These are phyloP conservation scores for Didymella lethalis DNA, from an alignment of 2,329 filamentous ascomycete genomes.

Conservation along the genomic window DNA sequence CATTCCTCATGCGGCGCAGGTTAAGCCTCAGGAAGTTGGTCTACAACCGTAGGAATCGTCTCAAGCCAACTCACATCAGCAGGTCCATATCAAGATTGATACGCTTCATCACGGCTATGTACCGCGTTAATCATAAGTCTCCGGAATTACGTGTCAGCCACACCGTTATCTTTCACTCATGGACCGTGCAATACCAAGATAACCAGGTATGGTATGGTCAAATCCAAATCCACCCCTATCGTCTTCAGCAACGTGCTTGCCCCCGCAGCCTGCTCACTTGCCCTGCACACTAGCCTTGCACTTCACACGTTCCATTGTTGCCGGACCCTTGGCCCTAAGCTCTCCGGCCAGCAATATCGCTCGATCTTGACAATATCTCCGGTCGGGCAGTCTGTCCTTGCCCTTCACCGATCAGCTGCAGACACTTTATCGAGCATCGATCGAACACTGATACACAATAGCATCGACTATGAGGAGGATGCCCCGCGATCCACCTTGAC, in stretches of 20 bases:
- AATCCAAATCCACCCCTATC: conserved; percentile 13
- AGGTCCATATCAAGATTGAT: background rate
- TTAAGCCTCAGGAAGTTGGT: conserved; percentile 2
- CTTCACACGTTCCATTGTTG: conserved; percentile 5
- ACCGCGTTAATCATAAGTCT: conserved; percentile 15
- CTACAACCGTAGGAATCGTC: background rate
- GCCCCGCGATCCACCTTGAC: background rate
- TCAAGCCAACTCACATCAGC: conserved; percentile 6
- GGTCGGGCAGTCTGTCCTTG: conserved; percentile 1
- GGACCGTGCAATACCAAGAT: conserved; percentile 17
- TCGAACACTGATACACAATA: background rate
- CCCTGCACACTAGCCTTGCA: background rate
- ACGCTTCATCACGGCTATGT: conserved; percentile 4
- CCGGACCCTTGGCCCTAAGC: background rate
- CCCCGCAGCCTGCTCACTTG: conserved; percentile 7
- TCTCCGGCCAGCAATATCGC: background rate
- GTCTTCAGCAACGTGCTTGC: conserved; percentile 2
- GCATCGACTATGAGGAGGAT: background rate
- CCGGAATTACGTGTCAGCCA: conserved; percentile 29
- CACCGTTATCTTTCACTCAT: conserved; percentile 26
- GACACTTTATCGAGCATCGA: conserved; percentile 6
- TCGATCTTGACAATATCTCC: conserved; percentile 1
- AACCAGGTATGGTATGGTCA: conserved; percentile 12
- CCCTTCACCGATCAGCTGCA: conserved; percentile 1
- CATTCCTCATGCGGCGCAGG: background rate